Evolutionary conservation across 2,329 filamentous ascomycete species (phyloP), one percentile per base, ranked within the genome.

Genomic region (Epichloe festucae): DNA sequence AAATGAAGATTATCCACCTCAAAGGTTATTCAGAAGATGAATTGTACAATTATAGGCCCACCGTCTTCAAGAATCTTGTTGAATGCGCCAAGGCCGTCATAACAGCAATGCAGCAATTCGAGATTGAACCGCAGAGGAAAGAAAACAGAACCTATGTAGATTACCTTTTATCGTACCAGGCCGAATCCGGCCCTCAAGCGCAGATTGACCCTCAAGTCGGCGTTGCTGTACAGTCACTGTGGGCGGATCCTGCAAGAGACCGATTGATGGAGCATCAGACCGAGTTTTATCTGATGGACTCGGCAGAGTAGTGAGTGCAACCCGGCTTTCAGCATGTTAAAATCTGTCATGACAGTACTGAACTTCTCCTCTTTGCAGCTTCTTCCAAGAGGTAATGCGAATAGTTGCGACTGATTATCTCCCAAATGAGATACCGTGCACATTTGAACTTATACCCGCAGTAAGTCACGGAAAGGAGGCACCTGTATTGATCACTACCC

Each of bases 1-100:
- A 98, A 76, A 98, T 98, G 93, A 98, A 97, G 73, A 98, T 98
- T 62, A 97, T 98, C 64, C 93, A 98, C 65, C 85, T 97, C 63
- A 95, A 96, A 71, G 93, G 93, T 55, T 98, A 98, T 70, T 90
- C 88, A 11, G 82, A 89, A 59, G 91, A 97, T 62, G 93, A 98
- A 70, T 77, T 97, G 48, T 86, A 86, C 62, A 85, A 95, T 66
- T 97, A 97, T 73, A 86, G 93, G 54, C 81, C 95, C 56, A 97
- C 93, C 36, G 89, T 98, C 54, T 98, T 95, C 75, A 98, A 98
- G 73, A 98, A 98, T 67, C 77, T 98, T 54, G 80, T 97, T 60
- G 93, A 98, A 70, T 98, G 93, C 74, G 88, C 89, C 59, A 97
- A 95, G 66, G 86, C 90, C 48, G 80, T 98, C 56, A 89, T 96